phyloP scores from a whole-genome alignment of 441 rosid species.

The Eruca vesicaria region DNA sequence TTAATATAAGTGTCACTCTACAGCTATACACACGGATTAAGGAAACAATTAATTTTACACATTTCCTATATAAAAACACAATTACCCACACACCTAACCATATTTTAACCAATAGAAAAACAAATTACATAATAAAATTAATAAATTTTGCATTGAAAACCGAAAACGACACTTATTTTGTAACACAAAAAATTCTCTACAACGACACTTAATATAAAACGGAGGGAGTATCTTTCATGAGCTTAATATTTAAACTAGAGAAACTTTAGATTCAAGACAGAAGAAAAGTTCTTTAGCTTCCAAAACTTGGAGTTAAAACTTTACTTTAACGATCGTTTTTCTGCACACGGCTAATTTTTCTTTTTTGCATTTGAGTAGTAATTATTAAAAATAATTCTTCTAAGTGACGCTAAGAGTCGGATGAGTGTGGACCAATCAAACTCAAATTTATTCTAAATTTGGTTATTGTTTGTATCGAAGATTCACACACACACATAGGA shows the following conservation, averaged over 20 bases:
- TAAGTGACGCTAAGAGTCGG: conserved; percentile 36
- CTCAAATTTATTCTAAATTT: background rate
- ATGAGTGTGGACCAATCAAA: background rate
- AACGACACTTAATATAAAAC: no score
- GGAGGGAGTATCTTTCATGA: background rate
- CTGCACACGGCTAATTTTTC: conserved; percentile 20
- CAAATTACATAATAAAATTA: no score
- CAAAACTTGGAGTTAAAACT: conserved; percentile 28
- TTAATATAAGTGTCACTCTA: no score
- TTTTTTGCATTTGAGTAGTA: background rate
- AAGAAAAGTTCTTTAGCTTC: background rate
- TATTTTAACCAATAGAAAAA: no score
- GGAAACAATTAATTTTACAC: no score
- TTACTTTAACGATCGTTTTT: conserved; percentile 39
- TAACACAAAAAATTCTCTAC: no score
- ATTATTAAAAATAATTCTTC: conserved; percentile 29
- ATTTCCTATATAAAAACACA: no score
- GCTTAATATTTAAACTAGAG: background rate
- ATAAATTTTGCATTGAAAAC: no score
- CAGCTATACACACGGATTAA: no score
- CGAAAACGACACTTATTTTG: no score
- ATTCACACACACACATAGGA: background rate
- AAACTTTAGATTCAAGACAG: background rate
- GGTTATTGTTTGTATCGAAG: conserved; percentile 4
- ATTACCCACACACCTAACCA: no score